These are phyloP conservation scores for Phytophthora crassamura DNA, from an alignment of 352 stramenopile genomes.

Conservation along the genomic window DNA sequence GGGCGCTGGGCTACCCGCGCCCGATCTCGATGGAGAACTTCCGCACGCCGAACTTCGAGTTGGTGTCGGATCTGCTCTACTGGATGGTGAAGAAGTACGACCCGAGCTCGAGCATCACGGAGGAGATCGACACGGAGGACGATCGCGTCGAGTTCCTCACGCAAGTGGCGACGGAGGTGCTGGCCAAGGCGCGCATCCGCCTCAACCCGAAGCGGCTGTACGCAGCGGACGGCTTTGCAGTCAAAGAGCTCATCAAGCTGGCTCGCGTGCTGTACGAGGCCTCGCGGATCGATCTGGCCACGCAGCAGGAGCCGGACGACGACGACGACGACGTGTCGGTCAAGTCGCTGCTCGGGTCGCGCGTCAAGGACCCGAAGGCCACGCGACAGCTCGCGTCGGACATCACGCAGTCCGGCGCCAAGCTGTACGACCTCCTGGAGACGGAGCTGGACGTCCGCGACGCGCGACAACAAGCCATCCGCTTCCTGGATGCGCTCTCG, in stretches of 20 bases:
- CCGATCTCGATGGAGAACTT: slow-evolving; percentile 95
- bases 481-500: slow-evolving; percentile 92
- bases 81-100: slow-evolving; percentile 97
- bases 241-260: slow-evolving; percentile 96
- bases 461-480: slow-evolving; percentile 82
- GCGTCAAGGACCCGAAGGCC: slow-evolving; percentile 90
- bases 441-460: slow-evolving; percentile 91
- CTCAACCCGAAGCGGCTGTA: slow-evolving; percentile 97
- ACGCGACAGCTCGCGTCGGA: slow-evolving; percentile 92
- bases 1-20: slow-evolving; percentile 93
- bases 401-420: slow-evolving; percentile 94
- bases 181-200: slow-evolving; percentile 91
- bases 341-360: slow-evolving; percentile 74
- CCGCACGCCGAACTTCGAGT: slow-evolving; percentile 95
- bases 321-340: slow-evolving; percentile 78
- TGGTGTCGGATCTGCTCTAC: slow-evolving; percentile 96
- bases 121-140: slow-evolving; percentile 96
- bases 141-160: slow-evolving; percentile 96
- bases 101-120: slow-evolving; percentile 84
- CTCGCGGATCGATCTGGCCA: slow-evolving; percentile 67
- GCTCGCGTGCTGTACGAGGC: slow-evolving; percentile 93
- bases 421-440: slow-evolving; percentile 93
- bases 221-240: slow-evolving; percentile 92
- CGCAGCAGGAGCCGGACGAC: slow-evolving; percentile 62
- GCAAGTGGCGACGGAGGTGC: slow-evolving; percentile 78